Base-by-base conservation (phyloP, 768 basidiomycete species). In the Boletus rex-veris region DNA sequence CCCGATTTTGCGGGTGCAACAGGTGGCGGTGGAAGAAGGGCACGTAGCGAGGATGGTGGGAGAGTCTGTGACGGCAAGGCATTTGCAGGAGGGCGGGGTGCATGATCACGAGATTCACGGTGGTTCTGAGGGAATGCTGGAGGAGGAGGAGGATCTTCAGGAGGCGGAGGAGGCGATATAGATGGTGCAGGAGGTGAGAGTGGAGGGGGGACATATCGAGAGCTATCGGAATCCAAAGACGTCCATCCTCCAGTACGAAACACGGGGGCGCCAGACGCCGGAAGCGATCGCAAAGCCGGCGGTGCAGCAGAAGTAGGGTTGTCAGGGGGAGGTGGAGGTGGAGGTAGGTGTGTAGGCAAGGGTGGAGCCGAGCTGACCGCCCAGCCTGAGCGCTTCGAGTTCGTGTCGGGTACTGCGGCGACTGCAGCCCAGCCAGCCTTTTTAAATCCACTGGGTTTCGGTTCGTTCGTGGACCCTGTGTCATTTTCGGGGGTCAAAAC, bases 231-330 rank as follows among this genome's bases (percentile, higher is more conserved):
- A 54, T 86, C 87, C 24, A 89, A 73, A 35, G 81, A 80, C 9
- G 85, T 82, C 81, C 84, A 88, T 16, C 88, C 86, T 44, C 77
- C 85, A 11, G 79, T 74, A 42, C 83, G 76, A 65, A 86, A 87
- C 10, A 73, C 59, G 16, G 83, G 77, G 24, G 78, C 73, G 10
- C 67, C 46, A 54, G 59, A 36, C 56, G 52, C 26, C 3, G 31
- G 40, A 45, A 60, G 53, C 5, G 58, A 60, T 59, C 54, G 55
- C 33, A 58, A 48, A 39, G 60, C 44, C 28, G 58, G 52, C 3
- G 66, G 59, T 40, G 64, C 16, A n/a, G 48, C n/a, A 49, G 28
- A 33, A 41, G 35, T 26, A 57, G 62, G 31, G n/a, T 50, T 31
- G 7, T 46, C 44, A 48, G 49, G 47, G 36, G 67, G 54, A 31